Evolutionary conservation across 2,329 filamentous ascomycete species (phyloP), one percentile per base, ranked within the genome.

Genomic region (Amauroascus niger): DNA sequence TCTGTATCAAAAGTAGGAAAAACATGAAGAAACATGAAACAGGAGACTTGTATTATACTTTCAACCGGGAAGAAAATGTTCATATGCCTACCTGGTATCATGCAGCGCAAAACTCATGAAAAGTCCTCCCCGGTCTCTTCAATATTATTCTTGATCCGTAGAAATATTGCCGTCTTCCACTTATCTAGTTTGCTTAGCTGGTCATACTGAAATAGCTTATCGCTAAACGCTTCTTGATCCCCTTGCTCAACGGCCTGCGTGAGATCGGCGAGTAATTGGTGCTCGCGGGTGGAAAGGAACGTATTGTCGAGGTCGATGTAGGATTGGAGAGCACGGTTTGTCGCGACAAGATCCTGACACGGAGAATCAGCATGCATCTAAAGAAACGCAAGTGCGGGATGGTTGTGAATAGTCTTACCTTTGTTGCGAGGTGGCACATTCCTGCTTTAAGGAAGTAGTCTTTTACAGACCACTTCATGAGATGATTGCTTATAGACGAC

Each of bases 361-460:
- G 47, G 20, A 37, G 6, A 22, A 49, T 39, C 7, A 43, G 14
- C 33, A 52, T 47, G 50, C 49, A 44, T 7, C 14, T 13, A 18
- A 13, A 47, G 40, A 41, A 49, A 28, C 18, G n/a, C 2, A 5
- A 14, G 20, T 2, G 8, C 18, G 30, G 30, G 13, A 28, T 6
- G 13, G 18, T 18, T 39, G 35, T 39, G 4, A 40, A 40, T 14
- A 45, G 33, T 24, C 63, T 37, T 67, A 74, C 74, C 54, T 73
- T 76, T n/a, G 79, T 78, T 52, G 81, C 82, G 35, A 97, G 78
- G 68, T 95, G 86, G 74, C 90, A 96, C 66, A 97, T 87, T 30
- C 89, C 90, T 0, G 88, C 88, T 74, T 96, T 95, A 65, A 97
- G 79, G 65, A 96, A 84, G 73, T 96, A 96, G 60, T 96, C 89